A percentile compares a stretch with the other conserved stretches of the same genome.
Evolutionary conservation across 1,284 basidiomycete species (phyloP).

Genomic region (Boletus nobilissimus): DNA sequence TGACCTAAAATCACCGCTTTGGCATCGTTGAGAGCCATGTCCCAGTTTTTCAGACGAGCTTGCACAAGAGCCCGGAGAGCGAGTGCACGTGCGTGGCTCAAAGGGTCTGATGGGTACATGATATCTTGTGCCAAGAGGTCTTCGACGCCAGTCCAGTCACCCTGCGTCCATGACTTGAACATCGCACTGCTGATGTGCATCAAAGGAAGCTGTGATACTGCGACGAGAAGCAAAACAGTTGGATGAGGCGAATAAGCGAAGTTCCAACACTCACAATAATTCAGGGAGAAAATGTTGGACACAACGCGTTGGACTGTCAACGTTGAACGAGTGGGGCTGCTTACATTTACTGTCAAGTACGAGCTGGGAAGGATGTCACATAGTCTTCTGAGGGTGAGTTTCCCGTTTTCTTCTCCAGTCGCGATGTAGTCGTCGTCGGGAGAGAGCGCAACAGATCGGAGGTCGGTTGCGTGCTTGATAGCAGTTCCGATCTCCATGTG

Average conservation of each 20-base stretch:
- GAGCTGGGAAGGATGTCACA: neutral
- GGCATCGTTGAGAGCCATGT: conserved; percentile 1
- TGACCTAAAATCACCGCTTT: neutral
- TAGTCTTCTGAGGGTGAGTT: neutral
- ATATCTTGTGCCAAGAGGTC: conserved; percentile 17
- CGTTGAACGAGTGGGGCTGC: too few species aligned
- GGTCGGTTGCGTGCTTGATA: neutral
- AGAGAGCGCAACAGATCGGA: neutral
- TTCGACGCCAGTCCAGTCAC: neutral
- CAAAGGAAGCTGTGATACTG: conserved; percentile 4
- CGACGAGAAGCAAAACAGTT: neutral
- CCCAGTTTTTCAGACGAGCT: neutral
- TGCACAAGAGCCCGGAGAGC: neutral
- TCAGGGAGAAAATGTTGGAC: too few species aligned
- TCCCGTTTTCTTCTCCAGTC: neutral
- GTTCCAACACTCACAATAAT: too few species aligned
- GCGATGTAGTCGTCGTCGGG: neutral
- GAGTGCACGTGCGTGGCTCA: neutral
- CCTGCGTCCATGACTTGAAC: neutral
- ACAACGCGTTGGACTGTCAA: too few species aligned
- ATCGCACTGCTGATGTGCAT: neutral
- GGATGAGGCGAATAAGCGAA: neutral
- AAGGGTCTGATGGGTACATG: too few species aligned
- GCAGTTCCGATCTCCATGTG: neutral
- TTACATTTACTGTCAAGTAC: neutral